A percentile compares a stretch with the other conserved stretches of the same genome.
phyloP scores from a whole-genome alignment of 176 grass and related monocot species.

The Pontederia crassipes region DNA sequence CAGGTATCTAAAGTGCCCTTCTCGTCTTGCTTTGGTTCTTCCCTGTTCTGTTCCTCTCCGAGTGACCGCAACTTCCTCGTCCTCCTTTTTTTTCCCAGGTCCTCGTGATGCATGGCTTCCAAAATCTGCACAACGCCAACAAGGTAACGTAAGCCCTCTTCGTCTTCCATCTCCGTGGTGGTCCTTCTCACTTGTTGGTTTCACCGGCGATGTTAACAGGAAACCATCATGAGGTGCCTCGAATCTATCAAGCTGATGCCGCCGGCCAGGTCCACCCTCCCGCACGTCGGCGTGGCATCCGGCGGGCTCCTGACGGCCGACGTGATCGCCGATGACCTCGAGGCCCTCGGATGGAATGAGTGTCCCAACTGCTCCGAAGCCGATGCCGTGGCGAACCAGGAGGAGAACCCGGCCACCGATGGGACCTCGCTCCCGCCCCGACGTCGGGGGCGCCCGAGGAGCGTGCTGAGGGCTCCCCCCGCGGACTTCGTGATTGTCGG shows the following conservation, averaged over 20 bases:
- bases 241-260: conserved; percentile 3
- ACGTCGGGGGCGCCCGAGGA: background rate
- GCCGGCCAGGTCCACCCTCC: conserved; percentile 2
- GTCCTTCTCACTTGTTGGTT: background rate
- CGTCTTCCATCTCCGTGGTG: background rate
- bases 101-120: conserved; percentile 4
- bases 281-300: background rate
- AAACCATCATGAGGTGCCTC: background rate
- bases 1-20: background rate
- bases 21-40: background rate
- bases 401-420: background rate
- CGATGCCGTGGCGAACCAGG: background rate
- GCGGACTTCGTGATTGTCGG: background rate
- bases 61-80: background rate
- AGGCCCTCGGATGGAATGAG: conserved; percentile 1
- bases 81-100: background rate
- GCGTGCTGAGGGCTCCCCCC: background rate
- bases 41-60: background rate
- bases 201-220: background rate
- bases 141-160: background rate
- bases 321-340: conserved; percentile 1
- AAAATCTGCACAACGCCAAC: background rate
- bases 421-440: background rate
- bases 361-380: background rate
- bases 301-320: background rate